Percentiles rank a stretch among this genome's conserved stretches.
These are phyloP conservation scores for Backusella parvicylindrica DNA, from an alignment of 192 early-diverging fungal genomes.

Conservation along the genomic window DNA sequence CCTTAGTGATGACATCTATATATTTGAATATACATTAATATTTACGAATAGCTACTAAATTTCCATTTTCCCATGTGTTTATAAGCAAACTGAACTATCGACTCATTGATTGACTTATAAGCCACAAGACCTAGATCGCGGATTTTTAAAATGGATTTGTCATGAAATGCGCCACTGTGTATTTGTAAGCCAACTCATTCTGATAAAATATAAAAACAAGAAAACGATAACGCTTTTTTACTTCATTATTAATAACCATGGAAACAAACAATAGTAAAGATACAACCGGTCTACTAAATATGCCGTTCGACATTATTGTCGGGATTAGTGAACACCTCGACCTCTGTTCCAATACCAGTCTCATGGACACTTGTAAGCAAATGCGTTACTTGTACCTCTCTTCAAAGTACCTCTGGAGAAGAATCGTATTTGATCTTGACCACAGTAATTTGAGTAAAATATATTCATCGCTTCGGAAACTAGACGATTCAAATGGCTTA, in stretches of 20 bases:
- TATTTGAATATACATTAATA: too few relatives aligned
- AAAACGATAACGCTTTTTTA: neutral
- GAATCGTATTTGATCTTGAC: constrained; percentile 36
- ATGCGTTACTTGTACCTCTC: constrained; percentile 40
- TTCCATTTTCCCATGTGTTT: too few relatives aligned
- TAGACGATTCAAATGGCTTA: constrained; percentile 39
- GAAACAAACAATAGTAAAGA: neutral
- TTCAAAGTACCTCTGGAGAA: constrained; percentile 37
- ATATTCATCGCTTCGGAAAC: constrained; percentile 46
- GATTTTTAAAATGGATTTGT: neutral
- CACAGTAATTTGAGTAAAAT: constrained; percentile 28
- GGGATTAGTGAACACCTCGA: constrained; percentile 40
- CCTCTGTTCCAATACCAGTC: constrained; percentile 37
- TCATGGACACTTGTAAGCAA: constrained; percentile 43
- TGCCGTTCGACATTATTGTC: constrained; percentile 40
- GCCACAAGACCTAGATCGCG: neutral
- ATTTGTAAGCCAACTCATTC: neutral
- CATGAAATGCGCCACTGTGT: neutral
- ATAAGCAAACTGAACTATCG: too few relatives aligned
- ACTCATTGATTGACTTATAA: too few relatives aligned
- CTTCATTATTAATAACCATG: neutral
- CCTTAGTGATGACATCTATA: too few relatives aligned
- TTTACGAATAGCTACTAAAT: too few relatives aligned
- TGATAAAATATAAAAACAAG: neutral
- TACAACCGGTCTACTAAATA: neutral